Evolutionary conservation across 805 yeast genomes (phyloP).

Genomic region (Saccharomyces paradoxus): DNA sequence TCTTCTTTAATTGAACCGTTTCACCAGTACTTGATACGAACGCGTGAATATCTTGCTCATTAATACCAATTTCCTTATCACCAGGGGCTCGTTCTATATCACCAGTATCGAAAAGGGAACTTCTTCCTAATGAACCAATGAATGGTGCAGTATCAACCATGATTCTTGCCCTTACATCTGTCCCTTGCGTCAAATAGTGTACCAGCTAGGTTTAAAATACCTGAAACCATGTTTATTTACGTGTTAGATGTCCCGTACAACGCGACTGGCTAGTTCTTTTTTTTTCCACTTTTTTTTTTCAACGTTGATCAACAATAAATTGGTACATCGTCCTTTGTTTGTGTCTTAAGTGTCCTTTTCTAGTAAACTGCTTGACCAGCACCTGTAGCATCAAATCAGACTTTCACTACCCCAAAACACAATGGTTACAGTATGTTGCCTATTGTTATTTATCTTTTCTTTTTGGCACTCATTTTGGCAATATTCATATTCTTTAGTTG

Average conservation of each 20-base stretch:
- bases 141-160: conserved; percentile 3
- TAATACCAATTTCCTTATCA: neutral
- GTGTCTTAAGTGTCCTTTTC: neutral
- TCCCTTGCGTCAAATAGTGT: neutral
- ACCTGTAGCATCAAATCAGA: neutral
- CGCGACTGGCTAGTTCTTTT: neutral
- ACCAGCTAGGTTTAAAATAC: no score
- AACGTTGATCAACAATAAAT: conserved; percentile 1
- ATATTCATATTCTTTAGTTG: neutral
- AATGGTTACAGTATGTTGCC: conserved; percentile 15
- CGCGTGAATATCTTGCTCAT: conserved; percentile 1
- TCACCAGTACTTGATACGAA: conserved; percentile 11
- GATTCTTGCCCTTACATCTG: neutral
- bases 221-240: neutral
- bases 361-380: neutral
- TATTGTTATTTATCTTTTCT: neutral
- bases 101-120: conserved; percentile 8
- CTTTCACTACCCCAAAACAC: neutral
- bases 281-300: neutral
- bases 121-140: conserved; percentile 5
- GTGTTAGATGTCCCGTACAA: conserved; percentile 1
- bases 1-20: conserved; percentile 6
- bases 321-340: neutral
- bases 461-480: neutral
- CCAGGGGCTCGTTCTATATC: neutral